Percentiles rank a stretch among this genome's conserved stretches.
Evolutionary conservation across 2,329 filamentous ascomycete genomes (phyloP).

Genomic region (Ascochyta pisi): DNA sequence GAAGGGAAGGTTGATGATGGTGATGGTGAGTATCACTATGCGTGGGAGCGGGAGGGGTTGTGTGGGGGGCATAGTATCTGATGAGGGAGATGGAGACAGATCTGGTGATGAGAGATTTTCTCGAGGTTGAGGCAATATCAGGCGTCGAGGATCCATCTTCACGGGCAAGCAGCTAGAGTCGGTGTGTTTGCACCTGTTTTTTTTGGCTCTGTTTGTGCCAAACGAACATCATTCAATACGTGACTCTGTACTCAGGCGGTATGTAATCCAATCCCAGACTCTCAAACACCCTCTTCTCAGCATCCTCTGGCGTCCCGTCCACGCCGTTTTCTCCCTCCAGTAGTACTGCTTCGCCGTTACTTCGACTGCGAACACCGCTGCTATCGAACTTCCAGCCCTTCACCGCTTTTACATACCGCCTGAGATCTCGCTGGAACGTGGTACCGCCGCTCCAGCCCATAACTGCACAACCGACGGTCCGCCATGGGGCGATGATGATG

Average conservation of each 20-base stretch:
- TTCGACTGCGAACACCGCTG: slow-evolving; percentile 76
- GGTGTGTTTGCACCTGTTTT: background rate
- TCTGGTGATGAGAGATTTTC: too few species aligned
- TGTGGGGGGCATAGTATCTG: too few species aligned
- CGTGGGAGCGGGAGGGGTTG: background rate
- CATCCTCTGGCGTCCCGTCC: slow-evolving; percentile 67
- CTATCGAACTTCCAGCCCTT: slow-evolving; percentile 87
- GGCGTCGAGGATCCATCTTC: too few species aligned
- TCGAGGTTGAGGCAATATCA: too few species aligned
- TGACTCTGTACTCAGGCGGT: slow-evolving; percentile 54
- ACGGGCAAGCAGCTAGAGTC: background rate
- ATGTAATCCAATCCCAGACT: slow-evolving; percentile 68
- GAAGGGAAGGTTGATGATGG: background rate
- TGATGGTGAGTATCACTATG: background rate
- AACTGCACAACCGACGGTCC: slow-evolving; percentile 85
- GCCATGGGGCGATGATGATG: slow-evolving; percentile 90
- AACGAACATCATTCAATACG: slow-evolving; percentile 42
- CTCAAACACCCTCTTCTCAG: slow-evolving; percentile 80
- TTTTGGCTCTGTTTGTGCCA: background rate
- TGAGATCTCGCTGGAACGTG: slow-evolving; percentile 86
- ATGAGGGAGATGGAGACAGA: too few species aligned
- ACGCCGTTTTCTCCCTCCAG: slow-evolving; percentile 60
- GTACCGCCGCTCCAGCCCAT: slow-evolving; percentile 88
- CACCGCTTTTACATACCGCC: slow-evolving; percentile 76
- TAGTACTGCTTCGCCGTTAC: slow-evolving; percentile 74